These are phyloP conservation scores for Stylosanthes scabra DNA, from an alignment of 331 rosid genomes.

Conservation along the genomic window DNA sequence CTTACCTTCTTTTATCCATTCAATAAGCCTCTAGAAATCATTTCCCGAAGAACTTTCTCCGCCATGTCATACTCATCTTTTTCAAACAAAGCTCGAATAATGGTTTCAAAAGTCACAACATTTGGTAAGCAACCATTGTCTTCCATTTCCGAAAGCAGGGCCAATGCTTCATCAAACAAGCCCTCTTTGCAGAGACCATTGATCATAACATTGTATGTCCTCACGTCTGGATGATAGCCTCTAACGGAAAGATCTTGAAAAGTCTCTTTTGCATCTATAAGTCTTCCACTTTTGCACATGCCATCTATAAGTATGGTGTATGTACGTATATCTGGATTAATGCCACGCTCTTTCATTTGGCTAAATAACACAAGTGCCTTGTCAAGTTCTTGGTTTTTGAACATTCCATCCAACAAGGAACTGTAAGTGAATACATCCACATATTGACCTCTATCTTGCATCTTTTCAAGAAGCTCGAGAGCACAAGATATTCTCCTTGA, in stretches of 20 bases:
- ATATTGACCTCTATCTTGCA: constrained; percentile 15
- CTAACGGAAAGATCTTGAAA: neutral
- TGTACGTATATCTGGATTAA: neutral
- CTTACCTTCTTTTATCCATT: neutral
- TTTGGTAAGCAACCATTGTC: neutral
- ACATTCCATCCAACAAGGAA: constrained; percentile 33
- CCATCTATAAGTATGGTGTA: neutral
- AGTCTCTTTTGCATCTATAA: neutral
- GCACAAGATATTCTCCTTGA: constrained; percentile 33
- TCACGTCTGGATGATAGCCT: neutral
- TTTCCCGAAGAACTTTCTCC: neutral
- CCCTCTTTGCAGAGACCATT: constrained; percentile 3
- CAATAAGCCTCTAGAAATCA: neutral
- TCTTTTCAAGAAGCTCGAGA: constrained; percentile 37
- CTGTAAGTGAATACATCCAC: constrained; percentile 31
- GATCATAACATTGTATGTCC: neutral
- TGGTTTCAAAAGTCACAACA: neutral
- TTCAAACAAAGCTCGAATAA: neutral
- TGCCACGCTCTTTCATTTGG: neutral
- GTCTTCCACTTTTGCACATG: neutral
- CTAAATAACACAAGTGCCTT: neutral
- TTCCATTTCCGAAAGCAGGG: neutral
- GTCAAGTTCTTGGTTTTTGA: constrained; percentile 12
- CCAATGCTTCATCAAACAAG: constrained; percentile 4
- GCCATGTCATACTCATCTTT: neutral